Percentiles rank a stretch among this genome's conserved stretches.
These are phyloP conservation scores for Fusarium xyrophilum DNA, from an alignment of 2,329 filamentous ascomycete genomes.

Conservation along the genomic window DNA sequence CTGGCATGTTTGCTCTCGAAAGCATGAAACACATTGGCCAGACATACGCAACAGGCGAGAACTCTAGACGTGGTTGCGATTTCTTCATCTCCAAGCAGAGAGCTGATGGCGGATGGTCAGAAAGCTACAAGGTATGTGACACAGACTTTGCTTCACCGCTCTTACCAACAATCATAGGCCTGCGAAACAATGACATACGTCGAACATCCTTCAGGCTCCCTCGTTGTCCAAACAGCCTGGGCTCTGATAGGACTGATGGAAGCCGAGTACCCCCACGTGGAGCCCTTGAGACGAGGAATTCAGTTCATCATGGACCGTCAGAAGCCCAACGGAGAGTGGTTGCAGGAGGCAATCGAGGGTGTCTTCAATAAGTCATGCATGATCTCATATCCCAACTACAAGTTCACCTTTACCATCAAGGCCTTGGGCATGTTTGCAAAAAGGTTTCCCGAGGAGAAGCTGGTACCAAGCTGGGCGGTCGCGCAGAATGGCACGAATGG, in stretches of 20 bases:
- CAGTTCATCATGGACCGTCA: constrained; percentile 85
- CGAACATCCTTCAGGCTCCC: constrained; percentile 76
- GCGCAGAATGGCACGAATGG: constrained; percentile 3
- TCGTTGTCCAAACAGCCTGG: constrained; percentile 96
- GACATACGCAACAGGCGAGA: constrained; percentile 74
- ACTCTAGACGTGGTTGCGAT: constrained; percentile 77
- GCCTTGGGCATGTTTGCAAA: constrained; percentile 88
- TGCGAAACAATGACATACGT: constrained; percentile 79
- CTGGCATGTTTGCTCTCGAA: constrained; percentile 94
- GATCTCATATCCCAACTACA: constrained; percentile 99
- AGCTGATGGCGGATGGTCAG: constrained; percentile 93
- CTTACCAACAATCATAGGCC: constrained; percentile 55
- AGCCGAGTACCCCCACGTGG: constrained; percentile 78
- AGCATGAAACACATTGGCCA: constrained; percentile 83
- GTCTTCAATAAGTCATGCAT: constrained; percentile 99
- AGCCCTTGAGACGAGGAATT: constrained; percentile 75
- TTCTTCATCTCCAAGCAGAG: constrained; percentile 88
- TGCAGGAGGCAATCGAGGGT: constrained; percentile 94
- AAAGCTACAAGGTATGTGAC: constrained; percentile 76
- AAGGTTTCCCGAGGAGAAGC: constrained; percentile 70
- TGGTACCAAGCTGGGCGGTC: constrained; percentile 45
- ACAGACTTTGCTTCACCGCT: neutral
- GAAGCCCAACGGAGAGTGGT: constrained; percentile 89
- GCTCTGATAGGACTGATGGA: constrained; percentile 82
- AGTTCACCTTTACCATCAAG: constrained; percentile 94